Percentiles rank a stretch among this genome's conserved stretches.
Conservation (phyloP, 2,329 filamentous ascomycete genomes). For the Claviceps sp. region DNA sequence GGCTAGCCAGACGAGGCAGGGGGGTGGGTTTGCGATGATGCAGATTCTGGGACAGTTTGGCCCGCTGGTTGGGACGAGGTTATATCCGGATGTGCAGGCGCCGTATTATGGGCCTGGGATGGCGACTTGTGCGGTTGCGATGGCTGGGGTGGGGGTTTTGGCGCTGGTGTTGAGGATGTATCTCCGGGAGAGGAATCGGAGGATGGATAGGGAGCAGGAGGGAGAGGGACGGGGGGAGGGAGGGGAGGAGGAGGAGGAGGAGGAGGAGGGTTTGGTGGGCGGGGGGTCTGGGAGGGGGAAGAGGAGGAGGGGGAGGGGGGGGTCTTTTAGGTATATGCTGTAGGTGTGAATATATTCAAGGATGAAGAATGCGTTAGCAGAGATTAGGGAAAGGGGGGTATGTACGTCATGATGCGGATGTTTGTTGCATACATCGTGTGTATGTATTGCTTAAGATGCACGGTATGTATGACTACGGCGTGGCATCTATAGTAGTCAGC, state of each 20-base stretch:
- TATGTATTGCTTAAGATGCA: too few relatives aligned
- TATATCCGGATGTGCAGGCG: conserved; percentile 47
- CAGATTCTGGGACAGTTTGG: conserved; percentile 74
- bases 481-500: too few relatives aligned
- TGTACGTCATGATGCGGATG: neutral
- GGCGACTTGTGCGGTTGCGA: conserved; percentile 46
- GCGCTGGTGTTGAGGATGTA: conserved; percentile 40
- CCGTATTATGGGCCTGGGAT: conserved; percentile 53
- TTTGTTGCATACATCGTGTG: too few relatives aligned
- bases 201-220: conserved; percentile 19
- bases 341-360: conserved; percentile 9
- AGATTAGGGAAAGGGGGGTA: too few relatives aligned
- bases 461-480: too few relatives aligned
- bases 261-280: conserved; percentile 24
- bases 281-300: conserved; percentile 10
- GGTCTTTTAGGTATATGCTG: conserved; percentile 34
- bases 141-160: conserved; percentile 45
- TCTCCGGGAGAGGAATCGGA: conserved; percentile 36
- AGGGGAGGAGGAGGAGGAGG: conserved; percentile 21
- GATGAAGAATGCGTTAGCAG: too few relatives aligned
- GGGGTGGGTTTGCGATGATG: conserved; percentile 65
- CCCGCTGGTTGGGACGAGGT: conserved; percentile 52
- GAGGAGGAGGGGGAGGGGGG: conserved; percentile 8
- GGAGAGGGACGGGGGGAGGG: neutral
- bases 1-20: conserved; percentile 51